These are phyloP conservation scores for Aspergillus panamensis DNA, from an alignment of 495 filamentous ascomycete species.

Conservation along the genomic window DNA sequence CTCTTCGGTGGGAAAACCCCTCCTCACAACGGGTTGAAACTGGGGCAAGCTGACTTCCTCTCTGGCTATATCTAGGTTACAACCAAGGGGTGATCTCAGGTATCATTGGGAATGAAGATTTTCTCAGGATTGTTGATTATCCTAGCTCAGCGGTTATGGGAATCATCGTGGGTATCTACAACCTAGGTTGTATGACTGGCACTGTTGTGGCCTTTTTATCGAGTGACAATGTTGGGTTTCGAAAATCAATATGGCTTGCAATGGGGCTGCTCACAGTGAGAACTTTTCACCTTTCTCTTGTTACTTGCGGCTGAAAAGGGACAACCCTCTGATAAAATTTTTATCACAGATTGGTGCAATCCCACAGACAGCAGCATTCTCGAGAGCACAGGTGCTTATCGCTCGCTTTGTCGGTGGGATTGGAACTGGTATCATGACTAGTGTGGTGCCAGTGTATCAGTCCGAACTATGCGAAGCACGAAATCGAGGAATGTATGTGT, in stretches of 20 bases:
- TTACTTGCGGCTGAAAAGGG: not conserved
- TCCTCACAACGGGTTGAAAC: not conserved
- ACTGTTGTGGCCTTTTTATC: constrained; percentile 40
- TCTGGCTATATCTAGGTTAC: constrained; percentile 35
- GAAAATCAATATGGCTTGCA: constrained; percentile 40
- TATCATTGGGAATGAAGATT: constrained; percentile 46
- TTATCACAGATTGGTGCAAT: constrained; percentile 42
- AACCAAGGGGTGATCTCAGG: constrained; percentile 55
- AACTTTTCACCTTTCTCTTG: not conserved
- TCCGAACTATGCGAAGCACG: constrained; percentile 43
- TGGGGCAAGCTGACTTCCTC: constrained; percentile 11
- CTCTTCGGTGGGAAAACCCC: constrained; percentile 31
- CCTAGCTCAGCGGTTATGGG: constrained; percentile 41
- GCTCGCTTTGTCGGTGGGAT: constrained; percentile 46
- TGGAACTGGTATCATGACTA: constrained; percentile 18
- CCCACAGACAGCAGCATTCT: constrained; percentile 42
- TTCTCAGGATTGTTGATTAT: constrained; percentile 39
- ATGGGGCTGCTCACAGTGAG: constrained; percentile 36
- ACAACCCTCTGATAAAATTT: not conserved
- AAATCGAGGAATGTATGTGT: constrained; percentile 43
- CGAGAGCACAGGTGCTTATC: constrained; percentile 42
- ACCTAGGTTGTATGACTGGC: constrained; percentile 46
- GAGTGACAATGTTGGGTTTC: constrained; percentile 47
- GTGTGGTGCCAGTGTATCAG: constrained; percentile 38
- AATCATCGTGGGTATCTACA: constrained; percentile 50